Evolutionary conservation across 805 yeast species (phyloP).

Genomic region (Kodamaea lidongshanica): DNA sequence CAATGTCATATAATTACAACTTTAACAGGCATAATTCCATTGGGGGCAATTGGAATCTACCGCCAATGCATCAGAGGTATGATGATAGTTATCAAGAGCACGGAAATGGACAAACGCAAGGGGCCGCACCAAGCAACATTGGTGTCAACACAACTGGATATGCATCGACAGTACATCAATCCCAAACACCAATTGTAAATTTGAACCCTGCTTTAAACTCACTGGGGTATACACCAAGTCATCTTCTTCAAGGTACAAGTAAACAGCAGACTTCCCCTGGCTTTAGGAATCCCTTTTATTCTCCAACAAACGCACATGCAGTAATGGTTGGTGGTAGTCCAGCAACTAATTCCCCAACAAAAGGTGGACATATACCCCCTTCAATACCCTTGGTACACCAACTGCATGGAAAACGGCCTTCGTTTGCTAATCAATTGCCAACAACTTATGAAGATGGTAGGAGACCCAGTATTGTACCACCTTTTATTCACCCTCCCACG

Average conservation of each 20-base stretch:
- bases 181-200: slow-evolving; percentile 2
- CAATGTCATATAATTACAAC: slow-evolving; percentile 27
- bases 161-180: slow-evolving; percentile 3
- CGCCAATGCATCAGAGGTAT: slow-evolving; percentile 21
- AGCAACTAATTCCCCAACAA: slow-evolving; percentile 23
- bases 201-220: neutral
- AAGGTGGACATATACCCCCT: no score
- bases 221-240: slow-evolving; percentile 2
- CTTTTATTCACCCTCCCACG: slow-evolving; percentile 37
- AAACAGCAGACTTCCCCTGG: slow-evolving; percentile 17
- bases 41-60: slow-evolving; percentile 34
- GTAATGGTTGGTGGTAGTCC: slow-evolving; percentile 7
- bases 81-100: slow-evolving; percentile 7
- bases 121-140: slow-evolving; percentile 8
- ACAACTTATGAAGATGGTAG: slow-evolving; percentile 44
- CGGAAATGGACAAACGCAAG: slow-evolving; percentile 4
- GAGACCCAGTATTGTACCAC: slow-evolving; percentile 18
- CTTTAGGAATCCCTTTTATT: slow-evolving; percentile 41
- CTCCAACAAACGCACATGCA: slow-evolving; percentile 13
- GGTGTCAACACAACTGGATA: slow-evolving; percentile 4
- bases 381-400: slow-evolving; percentile 14
- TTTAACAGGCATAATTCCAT: slow-evolving; percentile 33
- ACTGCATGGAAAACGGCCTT: slow-evolving; percentile 25
- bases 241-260: no score
- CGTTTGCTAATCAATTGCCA: slow-evolving; percentile 43